Base-by-base conservation (phyloP, 2,329 filamentous ascomycete species). In the Verticillium tricorpus region DNA sequence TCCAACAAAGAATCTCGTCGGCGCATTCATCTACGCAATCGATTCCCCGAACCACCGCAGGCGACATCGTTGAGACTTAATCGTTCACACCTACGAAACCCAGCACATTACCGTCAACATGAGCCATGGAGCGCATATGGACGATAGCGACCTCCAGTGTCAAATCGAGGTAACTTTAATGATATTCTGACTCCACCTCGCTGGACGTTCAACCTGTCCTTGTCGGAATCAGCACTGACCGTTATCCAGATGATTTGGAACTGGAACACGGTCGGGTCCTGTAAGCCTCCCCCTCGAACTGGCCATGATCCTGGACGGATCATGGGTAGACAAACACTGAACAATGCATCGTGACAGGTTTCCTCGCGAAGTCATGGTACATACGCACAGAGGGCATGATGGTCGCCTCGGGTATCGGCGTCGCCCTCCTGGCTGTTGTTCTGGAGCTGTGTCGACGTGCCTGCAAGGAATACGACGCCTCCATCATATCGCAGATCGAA, bases 341-440 rank as follows among this genome's bases (percentile, higher is more conserved):
- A 22, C 5, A 12, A 11, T 9, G 5, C n/a, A 22, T 25, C 2
- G 40, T 3, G n/a, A 25, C 12, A 56, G 54, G 61, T 17, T 63
- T 63, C 9, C 58, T 63, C 28, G 50, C 58, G 2, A 39, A 34
- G 2, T 60, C 58, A 19, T 63, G 61, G 61, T 59, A 63, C 34
- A 56, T 63, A 28, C 55, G 28, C 0, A 63, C 58, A 11, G 22
- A 57, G n/a, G 61, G 61, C 28, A 63, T 63, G 61, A 63, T 63
- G 61, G 56, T 59, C 19, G 61, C 61, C 1, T 62, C 61, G 7
- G 37, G 54, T 39, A 60, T 62, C 1, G 61, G 61, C 25, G 19
- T 60, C 31, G 58, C 32, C 28, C 61, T 62, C 1, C 58, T 62
- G 22, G 61, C 57, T 34, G 58, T 60, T 15, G 19, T 55, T 17